A percentile compares a stretch with the other conserved stretches of the same genome.
Conservation (phyloP, 257 asterid species). For the Salvia splendens region DNA sequence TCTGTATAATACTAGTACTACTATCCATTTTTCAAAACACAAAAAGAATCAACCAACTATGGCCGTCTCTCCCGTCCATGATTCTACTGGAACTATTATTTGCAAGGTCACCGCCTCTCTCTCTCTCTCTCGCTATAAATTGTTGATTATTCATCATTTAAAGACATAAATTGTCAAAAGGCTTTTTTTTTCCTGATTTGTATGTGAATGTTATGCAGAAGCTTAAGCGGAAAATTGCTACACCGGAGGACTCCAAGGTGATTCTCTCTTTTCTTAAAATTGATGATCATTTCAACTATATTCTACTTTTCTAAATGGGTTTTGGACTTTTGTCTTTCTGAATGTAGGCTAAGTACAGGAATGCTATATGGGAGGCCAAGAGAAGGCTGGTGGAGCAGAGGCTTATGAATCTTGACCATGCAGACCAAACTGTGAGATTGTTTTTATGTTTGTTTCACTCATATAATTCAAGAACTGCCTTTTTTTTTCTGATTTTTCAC, state of each 20-base stretch:
- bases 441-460: neutral
- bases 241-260: conserved; percentile 26
- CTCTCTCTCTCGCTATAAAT: too few species aligned
- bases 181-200: neutral
- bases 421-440: conserved; percentile 26
- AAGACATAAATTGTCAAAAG: neutral
- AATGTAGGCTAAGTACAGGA: conserved; percentile 9
- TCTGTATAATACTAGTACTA: neutral
- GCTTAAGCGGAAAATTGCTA: conserved; percentile 9
- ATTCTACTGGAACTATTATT: conserved; percentile 1
- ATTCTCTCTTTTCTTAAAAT: neutral
- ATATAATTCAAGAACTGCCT: too few species aligned
- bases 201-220: neutral
- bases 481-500: neutral
- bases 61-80: conserved; percentile 9
- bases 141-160: neutral
- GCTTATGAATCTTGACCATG: conserved; percentile 16
- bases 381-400: conserved; percentile 35
- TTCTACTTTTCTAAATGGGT: neutral
- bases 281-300: neutral
- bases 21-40: neutral
- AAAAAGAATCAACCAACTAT: neutral
- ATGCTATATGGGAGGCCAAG: conserved; percentile 25
- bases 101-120: conserved; percentile 33
- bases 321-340: neutral